Evolutionary conservation across 148 eudicot species (phyloP).

Genomic region (Chenopodium berlandieri): DNA sequence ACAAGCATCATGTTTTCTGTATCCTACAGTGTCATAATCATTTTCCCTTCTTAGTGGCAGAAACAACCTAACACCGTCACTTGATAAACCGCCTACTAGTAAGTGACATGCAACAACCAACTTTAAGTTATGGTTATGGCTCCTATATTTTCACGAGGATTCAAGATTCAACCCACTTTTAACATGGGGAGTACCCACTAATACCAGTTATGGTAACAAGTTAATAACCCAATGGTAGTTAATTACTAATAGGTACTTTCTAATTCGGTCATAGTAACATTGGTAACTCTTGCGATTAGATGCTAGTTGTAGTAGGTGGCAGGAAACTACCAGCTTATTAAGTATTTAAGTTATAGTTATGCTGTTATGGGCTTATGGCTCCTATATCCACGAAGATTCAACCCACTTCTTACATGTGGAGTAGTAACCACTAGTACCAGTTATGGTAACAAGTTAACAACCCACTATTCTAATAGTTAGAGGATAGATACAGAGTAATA

Average conservation of each 20-base stretch:
- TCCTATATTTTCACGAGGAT: background rate
- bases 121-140: background rate
- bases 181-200: too few species aligned
- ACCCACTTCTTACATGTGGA: too few species aligned
- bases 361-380: background rate
- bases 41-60: background rate
- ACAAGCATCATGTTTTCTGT: background rate
- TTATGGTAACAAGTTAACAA: background rate
- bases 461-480: background rate
- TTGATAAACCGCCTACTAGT: background rate
- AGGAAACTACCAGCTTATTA: background rate
- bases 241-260: background rate
- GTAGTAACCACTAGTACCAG: too few species aligned
- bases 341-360: background rate
- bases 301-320: background rate
- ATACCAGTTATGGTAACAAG: background rate
- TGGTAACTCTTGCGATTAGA: too few species aligned
- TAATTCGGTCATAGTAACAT: background rate
- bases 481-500: background rate
- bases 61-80: background rate
- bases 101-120: background rate
- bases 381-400: background rate
- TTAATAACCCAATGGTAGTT: background rate
- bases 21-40: background rate
- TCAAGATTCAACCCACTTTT: too few species aligned